A percentile compares a stretch with the other conserved stretches of the same genome.
These are phyloP conservation scores for Pleomassaria siparia DNA, from an alignment of 2,329 filamentous ascomycete genomes.

Conservation along the genomic window DNA sequence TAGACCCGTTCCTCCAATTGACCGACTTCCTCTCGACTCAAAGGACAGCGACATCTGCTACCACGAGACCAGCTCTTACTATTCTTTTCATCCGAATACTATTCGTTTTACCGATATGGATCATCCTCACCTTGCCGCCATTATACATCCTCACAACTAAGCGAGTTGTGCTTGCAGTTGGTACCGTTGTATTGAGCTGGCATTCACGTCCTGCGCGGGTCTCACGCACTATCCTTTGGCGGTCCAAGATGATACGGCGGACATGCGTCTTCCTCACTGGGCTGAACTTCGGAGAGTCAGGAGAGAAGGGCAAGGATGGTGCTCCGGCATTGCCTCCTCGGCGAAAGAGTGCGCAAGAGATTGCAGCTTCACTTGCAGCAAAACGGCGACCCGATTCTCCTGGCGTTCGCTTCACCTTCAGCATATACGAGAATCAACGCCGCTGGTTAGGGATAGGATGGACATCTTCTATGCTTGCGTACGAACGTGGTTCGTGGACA, in stretches of 20 bases:
- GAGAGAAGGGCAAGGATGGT: slow-evolving; percentile 34
- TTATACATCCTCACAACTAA: slow-evolving; percentile 83
- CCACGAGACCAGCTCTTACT: slow-evolving; percentile 84
- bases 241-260: slow-evolving; percentile 73
- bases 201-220: slow-evolving; percentile 86
- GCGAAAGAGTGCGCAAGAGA: slow-evolving; percentile 50
- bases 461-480: slow-evolving; percentile 87
- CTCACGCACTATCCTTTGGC: slow-evolving; percentile 84
- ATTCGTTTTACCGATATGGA: slow-evolving; percentile 85
- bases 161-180: slow-evolving; percentile 79
- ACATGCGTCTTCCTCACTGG: slow-evolving; percentile 76
- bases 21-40: slow-evolving; percentile 94
- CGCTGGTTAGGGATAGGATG: slow-evolving; percentile 94
- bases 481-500: slow-evolving; percentile 89
- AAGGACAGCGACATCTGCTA: slow-evolving; percentile 85
- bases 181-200: slow-evolving; percentile 86
- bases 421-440: slow-evolving; percentile 93
- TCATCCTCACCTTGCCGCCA: slow-evolving; percentile 77
- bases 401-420: slow-evolving; percentile 93
- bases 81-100: slow-evolving; percentile 87
- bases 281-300: slow-evolving; percentile 64
- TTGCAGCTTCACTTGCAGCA: slow-evolving; percentile 48
- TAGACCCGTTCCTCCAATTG: slow-evolving; percentile 84
- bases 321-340: slow-evolving; percentile 43
- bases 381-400: slow-evolving; percentile 56